phyloP scores from a whole-genome alignment of 2,329 filamentous ascomycete species.

The Beauveria australis region DNA sequence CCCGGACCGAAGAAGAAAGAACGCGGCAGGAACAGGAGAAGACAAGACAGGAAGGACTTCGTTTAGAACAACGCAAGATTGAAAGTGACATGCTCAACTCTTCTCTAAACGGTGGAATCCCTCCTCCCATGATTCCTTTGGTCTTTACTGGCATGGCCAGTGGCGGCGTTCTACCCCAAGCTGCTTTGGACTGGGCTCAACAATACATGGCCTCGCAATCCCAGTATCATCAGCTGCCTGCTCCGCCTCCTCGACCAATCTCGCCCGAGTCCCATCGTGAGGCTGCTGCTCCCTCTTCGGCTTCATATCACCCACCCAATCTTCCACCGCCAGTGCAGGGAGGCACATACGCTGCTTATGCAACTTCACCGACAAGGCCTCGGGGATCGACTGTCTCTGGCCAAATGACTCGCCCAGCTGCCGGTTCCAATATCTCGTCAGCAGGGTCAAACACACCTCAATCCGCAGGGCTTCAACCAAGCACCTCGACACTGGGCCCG shows the following conservation, averaged over 20 bases:
- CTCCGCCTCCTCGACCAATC: slow-evolving; percentile 32
- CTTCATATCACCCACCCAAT: slow-evolving; percentile 29
- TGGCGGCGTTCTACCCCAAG: slow-evolving; percentile 51
- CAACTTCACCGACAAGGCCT: slow-evolving; percentile 40
- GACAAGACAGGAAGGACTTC: slow-evolving; percentile 54
- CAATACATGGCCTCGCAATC: slow-evolving; percentile 50
- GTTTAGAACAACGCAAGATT: slow-evolving; percentile 62
- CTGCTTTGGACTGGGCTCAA: slow-evolving; percentile 59
- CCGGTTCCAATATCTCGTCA: slow-evolving; percentile 32
- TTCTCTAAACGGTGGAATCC: slow-evolving; percentile 61
- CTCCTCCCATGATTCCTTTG: slow-evolving; percentile 64
- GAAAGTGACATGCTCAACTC: slow-evolving; percentile 66
- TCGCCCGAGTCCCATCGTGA: slow-evolving; percentile 51
- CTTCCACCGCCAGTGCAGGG: slow-evolving; percentile 21
- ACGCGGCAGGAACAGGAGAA: slow-evolving; percentile 68
- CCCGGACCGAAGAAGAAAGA: slow-evolving; percentile 66
- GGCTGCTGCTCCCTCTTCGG: slow-evolving; percentile 34
- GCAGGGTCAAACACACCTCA: slow-evolving; percentile 38
- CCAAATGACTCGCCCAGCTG: slow-evolving; percentile 28
- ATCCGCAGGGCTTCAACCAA: slow-evolving; percentile 28
- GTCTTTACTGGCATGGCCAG: slow-evolving; percentile 63
- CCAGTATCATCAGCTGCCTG: slow-evolving; percentile 42
- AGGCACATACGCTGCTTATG: slow-evolving; percentile 37
- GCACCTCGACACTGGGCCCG: slow-evolving; percentile 6
- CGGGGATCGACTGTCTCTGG: slow-evolving; percentile 42